A percentile compares a stretch with the other conserved stretches of the same genome.
Conservation (phyloP, 1,139 yeast genomes). For the Nakaseomyces kungkrabaensis region DNA sequence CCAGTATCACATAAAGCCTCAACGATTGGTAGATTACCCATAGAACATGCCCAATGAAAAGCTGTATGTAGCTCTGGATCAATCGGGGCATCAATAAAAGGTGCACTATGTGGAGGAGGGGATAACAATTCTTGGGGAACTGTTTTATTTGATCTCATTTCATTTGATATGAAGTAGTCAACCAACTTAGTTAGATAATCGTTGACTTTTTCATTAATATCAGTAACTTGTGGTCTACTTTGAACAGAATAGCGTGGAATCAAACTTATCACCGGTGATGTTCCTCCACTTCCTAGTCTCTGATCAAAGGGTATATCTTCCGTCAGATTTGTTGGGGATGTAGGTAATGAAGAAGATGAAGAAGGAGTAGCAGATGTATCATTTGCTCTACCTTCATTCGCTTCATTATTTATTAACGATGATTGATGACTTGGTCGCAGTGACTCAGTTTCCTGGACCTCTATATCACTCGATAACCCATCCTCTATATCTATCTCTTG, state of each 20-base stretch:
- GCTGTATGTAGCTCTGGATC: constrained; percentile 96
- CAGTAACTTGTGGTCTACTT: constrained; percentile 22
- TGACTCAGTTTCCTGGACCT: constrained; percentile 9
- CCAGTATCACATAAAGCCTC: constrained; percentile 62
- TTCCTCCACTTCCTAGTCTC: constrained; percentile 22
- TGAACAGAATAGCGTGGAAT: constrained; percentile 25
- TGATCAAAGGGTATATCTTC: constrained; percentile 25
- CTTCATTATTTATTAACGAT: constrained; percentile 3
- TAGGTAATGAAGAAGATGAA: constrained; percentile 27
- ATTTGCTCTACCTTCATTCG: constrained; percentile 7
- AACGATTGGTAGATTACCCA: constrained; percentile 69
- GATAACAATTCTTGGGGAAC: constrained; percentile 36
- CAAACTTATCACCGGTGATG: constrained; percentile 24
- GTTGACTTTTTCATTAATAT: constrained; percentile 30
- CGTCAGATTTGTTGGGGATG: constrained; percentile 33
- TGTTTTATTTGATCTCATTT: constrained; percentile 26
- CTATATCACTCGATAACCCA: constrained; percentile 34
- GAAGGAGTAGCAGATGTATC: constrained; percentile 13
- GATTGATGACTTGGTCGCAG: constrained; percentile 5
- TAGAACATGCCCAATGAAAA: constrained; percentile 94
- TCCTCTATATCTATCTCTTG: constrained; percentile 32
- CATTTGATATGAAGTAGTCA: constrained; percentile 63
- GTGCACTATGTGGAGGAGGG: constrained; percentile 43
- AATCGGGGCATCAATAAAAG: constrained; percentile 40
- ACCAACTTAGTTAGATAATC: constrained; percentile 38